Evolutionary conservation across 2,329 filamentous ascomycete genomes (phyloP).

Genomic region (Ilyonectria sp.): DNA sequence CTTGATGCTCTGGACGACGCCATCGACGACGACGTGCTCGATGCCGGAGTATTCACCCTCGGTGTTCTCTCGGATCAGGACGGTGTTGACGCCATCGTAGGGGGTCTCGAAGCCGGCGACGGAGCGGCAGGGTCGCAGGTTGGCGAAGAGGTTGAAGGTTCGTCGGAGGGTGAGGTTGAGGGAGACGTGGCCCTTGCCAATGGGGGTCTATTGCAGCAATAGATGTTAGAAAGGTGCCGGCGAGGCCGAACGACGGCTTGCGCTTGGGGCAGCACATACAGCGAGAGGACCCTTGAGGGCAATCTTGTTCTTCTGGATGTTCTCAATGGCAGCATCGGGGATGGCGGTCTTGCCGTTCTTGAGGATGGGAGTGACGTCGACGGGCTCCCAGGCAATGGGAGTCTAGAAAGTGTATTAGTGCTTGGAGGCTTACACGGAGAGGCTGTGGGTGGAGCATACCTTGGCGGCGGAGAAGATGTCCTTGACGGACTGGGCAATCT

Average conservation of each 20-base stretch:
- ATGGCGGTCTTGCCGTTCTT: constrained; percentile 98
- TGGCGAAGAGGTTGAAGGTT: constrained; percentile 99
- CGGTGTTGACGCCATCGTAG: constrained; percentile 96
- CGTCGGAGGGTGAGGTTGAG: constrained; percentile 98
- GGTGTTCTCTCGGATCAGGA: constrained; percentile 99
- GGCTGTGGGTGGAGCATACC: constrained; percentile 65
- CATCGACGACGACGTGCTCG: constrained; percentile 97
- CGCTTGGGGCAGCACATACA: constrained; percentile 67
- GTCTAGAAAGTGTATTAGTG: constrained; percentile 66
- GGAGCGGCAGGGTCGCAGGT: constrained; percentile 97
- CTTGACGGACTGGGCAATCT: constrained; percentile 98
- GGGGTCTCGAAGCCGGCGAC: constrained; percentile 98
- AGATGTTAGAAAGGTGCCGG: constrained; percentile 34
- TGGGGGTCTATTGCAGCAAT: constrained; percentile 76
- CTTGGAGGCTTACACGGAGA: constrained; percentile 14
- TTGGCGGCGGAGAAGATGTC: constrained; percentile 97
- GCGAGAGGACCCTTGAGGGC: constrained; percentile 98
- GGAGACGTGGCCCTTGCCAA: constrained; percentile 99
- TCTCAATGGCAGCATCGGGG: constrained; percentile 91
- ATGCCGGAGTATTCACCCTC: constrained; percentile 99
- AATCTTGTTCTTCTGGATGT: constrained; percentile 95
- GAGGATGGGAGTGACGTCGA: constrained; percentile 94
- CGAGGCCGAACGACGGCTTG: constrained; percentile 22
- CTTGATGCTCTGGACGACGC: constrained; percentile 99
- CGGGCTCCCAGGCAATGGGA: constrained; percentile 96